These are phyloP conservation scores for Cyphellophora europaea DNA, from an alignment of 2,329 filamentous ascomycete genomes.

Conservation along the genomic window DNA sequence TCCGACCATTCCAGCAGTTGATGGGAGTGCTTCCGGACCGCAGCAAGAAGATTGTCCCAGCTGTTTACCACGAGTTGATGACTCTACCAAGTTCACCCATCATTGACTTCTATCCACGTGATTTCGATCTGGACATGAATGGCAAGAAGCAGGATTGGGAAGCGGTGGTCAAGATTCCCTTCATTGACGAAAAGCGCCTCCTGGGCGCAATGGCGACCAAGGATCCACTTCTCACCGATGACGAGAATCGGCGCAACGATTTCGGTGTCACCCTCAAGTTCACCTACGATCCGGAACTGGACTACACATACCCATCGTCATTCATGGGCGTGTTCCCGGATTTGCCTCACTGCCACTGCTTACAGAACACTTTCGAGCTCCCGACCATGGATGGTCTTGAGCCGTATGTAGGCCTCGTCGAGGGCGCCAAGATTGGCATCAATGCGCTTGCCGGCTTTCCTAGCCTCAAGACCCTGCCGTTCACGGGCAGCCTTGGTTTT, in stretches of 20 bases:
- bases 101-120: conserved; percentile 93
- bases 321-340: conserved; percentile 86
- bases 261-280: conserved; percentile 94
- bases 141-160: conserved; percentile 99
- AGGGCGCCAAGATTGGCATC: conserved; percentile 71
- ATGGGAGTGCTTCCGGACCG: conserved; percentile 97
- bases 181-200: conserved; percentile 86
- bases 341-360: conserved; percentile 73
- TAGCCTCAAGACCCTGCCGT: conserved; percentile 74
- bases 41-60: conserved; percentile 91
- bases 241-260: conserved; percentile 73
- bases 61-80: conserved; percentile 85
- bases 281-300: conserved; percentile 66
- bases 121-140: conserved; percentile 98
- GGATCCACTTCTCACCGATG: conserved; percentile 65
- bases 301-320: conserved; percentile 80
- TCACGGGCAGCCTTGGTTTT: conserved; percentile 71
- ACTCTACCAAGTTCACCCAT: conserved; percentile 83
- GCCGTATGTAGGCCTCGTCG: conserved; percentile 71
- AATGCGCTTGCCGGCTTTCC: conserved; percentile 90
- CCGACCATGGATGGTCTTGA: conserved; percentile 86
- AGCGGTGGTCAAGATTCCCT: conserved; percentile 96
- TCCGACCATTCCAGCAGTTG: conserved; percentile 88
- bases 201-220: conserved; percentile 77
- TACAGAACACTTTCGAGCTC: conserved; percentile 93